Evolutionary conservation across 1,284 basidiomycete species (phyloP), one percentile per base, ranked within the genome.

Genomic region (Microbotryum intermedium): DNA sequence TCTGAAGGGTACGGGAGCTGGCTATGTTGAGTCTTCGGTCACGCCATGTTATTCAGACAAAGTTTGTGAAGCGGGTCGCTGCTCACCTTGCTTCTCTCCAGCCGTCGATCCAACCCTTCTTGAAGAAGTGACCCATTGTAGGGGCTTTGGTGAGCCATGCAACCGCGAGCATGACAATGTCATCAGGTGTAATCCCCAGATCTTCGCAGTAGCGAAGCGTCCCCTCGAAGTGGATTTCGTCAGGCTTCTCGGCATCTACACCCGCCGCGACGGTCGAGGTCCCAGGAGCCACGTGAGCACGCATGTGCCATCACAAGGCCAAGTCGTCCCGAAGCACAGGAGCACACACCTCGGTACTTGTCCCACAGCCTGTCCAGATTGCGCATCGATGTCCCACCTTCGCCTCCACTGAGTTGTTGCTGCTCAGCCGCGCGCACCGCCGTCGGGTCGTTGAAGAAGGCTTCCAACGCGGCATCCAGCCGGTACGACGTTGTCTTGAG

Each of bases 141-240:
- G 84, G 84, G 6, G 85, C 85, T 69, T 86, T 84, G 34, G 90
- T 80, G 70, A 89, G 85, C 69, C 80, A 87, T 16, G 87, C 88
- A 47, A 91, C 76, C 5, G 85, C 83, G 45, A 90, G 79, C 57
- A 90, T 76, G 16, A 87, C 85, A 29, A 87, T 83, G 67, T 90
- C 86, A 65, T 87, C 85, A 1, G 84, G 84, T 67, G 87, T 78
- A 21, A 87, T 81, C 1, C 71, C 75, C 2, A 88, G 76, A 70
- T 88, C 86, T 62, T 80, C 75, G 66, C 88, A 88, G 55, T 88
- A 76, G 70, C 77, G 78, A 70, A 89, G 82, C 28, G 88, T 90
- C 0, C 88, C 88, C 63, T 89, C 82, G 39, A 86, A 79, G 2
- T 78, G 77, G 67, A 88, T 88, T 53, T 68, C 78, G 42, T 81